These are phyloP conservation scores for Debaryomyces singareniensis DNA, from an alignment of 1,139 yeast genomes.

Conservation along the genomic window DNA sequence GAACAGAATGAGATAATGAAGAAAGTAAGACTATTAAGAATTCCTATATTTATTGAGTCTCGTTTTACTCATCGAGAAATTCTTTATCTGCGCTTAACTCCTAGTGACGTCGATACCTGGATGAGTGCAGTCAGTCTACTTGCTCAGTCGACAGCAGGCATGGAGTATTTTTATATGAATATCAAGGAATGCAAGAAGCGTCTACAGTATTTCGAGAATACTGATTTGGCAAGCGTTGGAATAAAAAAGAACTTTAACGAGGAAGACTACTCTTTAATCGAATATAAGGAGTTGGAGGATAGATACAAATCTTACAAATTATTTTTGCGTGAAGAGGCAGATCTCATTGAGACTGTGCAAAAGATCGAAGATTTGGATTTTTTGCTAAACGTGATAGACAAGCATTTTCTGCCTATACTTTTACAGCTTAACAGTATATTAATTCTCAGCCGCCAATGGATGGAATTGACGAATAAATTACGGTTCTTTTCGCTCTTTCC, in stretches of 20 bases:
- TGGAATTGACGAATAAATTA: constrained; percentile 24
- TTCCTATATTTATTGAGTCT: constrained; percentile 18
- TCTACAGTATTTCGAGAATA: not conserved
- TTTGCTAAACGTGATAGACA: constrained; percentile 16
- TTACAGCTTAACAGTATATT: constrained; percentile 14
- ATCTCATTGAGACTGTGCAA: constrained; percentile 9
- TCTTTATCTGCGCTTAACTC: constrained; percentile 24
- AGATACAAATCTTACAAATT: constrained; percentile 2
- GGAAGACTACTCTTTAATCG: not conserved
- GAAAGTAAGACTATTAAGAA: constrained; percentile 13
- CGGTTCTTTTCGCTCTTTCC: constrained; percentile 16
- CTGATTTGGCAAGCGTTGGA: constrained; percentile 1
- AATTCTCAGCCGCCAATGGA: constrained; percentile 17
- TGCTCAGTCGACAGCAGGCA: constrained; percentile 19
- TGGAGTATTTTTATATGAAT: constrained; percentile 20
- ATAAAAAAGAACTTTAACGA: not conserved
- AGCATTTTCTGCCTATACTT: constrained; percentile 14
- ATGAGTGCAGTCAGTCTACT: constrained; percentile 19
- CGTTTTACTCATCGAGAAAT: constrained; percentile 17
- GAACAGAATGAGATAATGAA: constrained; percentile 15
- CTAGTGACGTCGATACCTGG: constrained; percentile 23
- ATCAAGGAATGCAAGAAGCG: constrained; percentile 4
- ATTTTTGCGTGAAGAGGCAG: constrained; percentile 7
- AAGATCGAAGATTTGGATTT: constrained; percentile 19
- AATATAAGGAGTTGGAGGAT: constrained; percentile 2